phyloP scores from a whole-genome alignment of 768 basidiomycete genomes.

The Mycena sanguinolenta region DNA sequence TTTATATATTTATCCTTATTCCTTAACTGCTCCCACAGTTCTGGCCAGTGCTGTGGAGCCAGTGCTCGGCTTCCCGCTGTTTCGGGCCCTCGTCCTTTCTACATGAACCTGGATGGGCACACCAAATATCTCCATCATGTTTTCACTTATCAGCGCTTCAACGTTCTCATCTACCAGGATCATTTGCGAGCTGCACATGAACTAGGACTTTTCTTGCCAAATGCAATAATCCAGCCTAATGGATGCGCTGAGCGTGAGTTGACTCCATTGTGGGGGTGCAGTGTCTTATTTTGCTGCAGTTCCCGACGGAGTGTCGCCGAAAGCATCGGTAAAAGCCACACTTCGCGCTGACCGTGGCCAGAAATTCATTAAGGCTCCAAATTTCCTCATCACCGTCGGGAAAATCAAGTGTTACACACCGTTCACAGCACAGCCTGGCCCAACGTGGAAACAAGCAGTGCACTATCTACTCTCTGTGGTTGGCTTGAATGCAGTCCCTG shows the following conservation, averaged over 20 bases:
- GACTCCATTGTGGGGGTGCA: background rate
- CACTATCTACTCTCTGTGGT: too few species aligned
- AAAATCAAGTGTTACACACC: background rate
- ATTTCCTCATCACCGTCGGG: background rate
- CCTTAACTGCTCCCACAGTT: background rate
- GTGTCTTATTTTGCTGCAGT: too few species aligned
- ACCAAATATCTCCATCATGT: background rate
- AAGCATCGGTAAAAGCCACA: too few species aligned
- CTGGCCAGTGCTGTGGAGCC: constrained; percentile 1
- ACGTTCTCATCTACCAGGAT: background rate
- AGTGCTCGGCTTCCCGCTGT: background rate
- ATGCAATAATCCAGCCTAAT: constrained; percentile 3
- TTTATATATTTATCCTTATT: background rate
- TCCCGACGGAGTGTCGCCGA: too few species aligned
- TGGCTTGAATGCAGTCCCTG: too few species aligned
- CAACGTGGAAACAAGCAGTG: background rate
- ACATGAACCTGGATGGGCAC: background rate
- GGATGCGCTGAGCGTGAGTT: background rate
- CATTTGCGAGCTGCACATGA: background rate
- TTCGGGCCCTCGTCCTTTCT: background rate
- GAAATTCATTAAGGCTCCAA: background rate
- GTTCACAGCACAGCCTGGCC: background rate
- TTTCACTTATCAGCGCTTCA: background rate
- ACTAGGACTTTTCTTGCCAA: background rate
- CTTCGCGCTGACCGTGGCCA: background rate